Percentiles rank a stretch among this genome's conserved stretches.
Evolutionary conservation across 495 filamentous ascomycete species (phyloP).

Genomic region (Podospora conica): DNA sequence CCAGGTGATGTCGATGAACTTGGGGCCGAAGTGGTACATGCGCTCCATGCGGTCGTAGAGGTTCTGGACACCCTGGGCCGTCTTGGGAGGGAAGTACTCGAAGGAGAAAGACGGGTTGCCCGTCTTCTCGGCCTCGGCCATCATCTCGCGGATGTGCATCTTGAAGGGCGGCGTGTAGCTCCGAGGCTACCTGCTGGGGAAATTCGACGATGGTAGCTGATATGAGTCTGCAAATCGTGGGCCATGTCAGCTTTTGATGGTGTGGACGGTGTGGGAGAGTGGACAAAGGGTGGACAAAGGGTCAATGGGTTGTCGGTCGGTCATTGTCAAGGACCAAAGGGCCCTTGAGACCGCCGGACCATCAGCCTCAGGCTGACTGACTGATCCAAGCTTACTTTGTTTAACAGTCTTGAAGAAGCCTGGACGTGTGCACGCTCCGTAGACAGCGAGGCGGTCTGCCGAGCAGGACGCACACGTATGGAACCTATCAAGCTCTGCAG

Average conservation of each 20-base stretch:
- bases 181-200: background rate
- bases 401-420: background rate
- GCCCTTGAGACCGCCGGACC: background rate
- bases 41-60: constrained; percentile 99
- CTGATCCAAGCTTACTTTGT: background rate
- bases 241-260: background rate
- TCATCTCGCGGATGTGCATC: constrained; percentile 87
- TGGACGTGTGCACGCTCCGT: background rate
- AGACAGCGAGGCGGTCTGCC: background rate
- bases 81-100: constrained; percentile 99
- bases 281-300: background rate
- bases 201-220: background rate
- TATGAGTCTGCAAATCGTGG: background rate
- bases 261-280: background rate
- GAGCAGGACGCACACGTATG: background rate
- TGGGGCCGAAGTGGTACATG: constrained; percentile 89
- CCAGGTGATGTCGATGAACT: constrained; percentile 98
- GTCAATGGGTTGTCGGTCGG: background rate
- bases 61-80: constrained; percentile 96
- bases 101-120: constrained; percentile 88
- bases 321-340: background rate
- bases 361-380: too few species aligned
- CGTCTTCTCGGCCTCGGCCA: constrained; percentile 70
- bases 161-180: constrained; percentile 20
- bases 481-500: constrained; percentile 1